Conservation (phyloP, 2,329 filamentous ascomycete genomes). For the Ceratocystis diversiconidia region DNA sequence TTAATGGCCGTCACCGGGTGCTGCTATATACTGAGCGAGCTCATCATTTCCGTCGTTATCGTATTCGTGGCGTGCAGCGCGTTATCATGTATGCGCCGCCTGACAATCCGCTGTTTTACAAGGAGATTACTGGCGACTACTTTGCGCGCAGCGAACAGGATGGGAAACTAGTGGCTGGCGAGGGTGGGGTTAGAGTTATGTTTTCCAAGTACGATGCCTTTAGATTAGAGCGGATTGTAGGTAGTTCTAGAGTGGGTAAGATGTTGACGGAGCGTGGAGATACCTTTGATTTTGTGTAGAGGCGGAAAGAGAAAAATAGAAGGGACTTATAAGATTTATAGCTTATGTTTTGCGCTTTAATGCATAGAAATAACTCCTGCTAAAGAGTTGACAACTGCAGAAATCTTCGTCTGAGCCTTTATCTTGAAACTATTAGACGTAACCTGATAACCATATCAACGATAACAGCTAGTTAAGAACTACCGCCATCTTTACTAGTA, state of each 20-base stretch:
- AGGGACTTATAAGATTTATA: neutral
- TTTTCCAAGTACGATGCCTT: constrained; percentile 86
- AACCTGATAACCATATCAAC: too few relatives aligned
- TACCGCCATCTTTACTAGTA: too few relatives aligned
- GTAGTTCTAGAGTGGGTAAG: constrained; percentile 61
- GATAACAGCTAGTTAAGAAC: too few relatives aligned
- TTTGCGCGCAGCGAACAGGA: constrained; percentile 46
- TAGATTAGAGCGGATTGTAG: constrained; percentile 78
- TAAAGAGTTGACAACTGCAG: too few relatives aligned
- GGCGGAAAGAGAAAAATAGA: constrained; percentile 21
- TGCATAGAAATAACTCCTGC: too few relatives aligned
- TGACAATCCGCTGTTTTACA: constrained; percentile 73
- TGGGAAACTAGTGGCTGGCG: constrained; percentile 39
- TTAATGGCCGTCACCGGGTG: constrained; percentile 65
- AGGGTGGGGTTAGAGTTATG: constrained; percentile 46
- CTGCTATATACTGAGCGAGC: constrained; percentile 86
- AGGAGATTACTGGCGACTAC: constrained; percentile 58
- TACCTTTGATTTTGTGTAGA: constrained; percentile 85
- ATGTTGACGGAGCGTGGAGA: constrained; percentile 77
- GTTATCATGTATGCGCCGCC: constrained; percentile 86
- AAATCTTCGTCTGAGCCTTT: too few relatives aligned
- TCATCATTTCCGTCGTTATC: constrained; percentile 91
- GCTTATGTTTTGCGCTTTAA: too few relatives aligned
- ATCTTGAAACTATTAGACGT: too few relatives aligned
- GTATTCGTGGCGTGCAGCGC: constrained; percentile 63